Evolutionary conservation across 2,329 filamentous ascomycete genomes (phyloP), one percentile per base, ranked within the genome.

Genomic region (Microdochium bolleyi): DNA sequence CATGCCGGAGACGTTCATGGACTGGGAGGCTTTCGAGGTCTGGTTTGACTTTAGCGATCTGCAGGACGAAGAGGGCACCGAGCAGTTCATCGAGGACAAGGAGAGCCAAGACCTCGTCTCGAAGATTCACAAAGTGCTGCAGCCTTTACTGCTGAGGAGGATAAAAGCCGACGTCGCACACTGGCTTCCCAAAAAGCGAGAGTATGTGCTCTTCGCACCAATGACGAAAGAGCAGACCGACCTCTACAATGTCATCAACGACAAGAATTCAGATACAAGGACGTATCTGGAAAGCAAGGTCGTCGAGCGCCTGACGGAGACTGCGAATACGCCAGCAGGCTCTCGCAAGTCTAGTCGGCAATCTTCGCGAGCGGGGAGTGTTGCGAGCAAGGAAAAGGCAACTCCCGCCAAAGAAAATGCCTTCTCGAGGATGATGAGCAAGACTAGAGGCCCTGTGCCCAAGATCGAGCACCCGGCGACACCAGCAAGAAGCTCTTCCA

Each of bases 21-120:
- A 96, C 61, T 85, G 95, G 67, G 89, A 95, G 49, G 90, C 89
- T 0, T 99, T 99, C 54, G 89, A 96, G 63, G 84, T 84, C 1
- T 97, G 92, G 92, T 99, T 99, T 57, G 92, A 99, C 67, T 99
- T 99, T 61, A 94, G 89, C 0, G 92, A 91, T 8, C 77, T 99
- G 1, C 83, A 95, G 52, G 89, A 97, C 55, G 89, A 92, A 58
- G 79, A 87, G 34, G 85, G 84, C 0, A 87, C 90, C 1, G 84
- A 89, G 50, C 83, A 92, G 48, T 87, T 95, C 51, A 79, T 95
- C 7, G 85, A 86, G 3, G 88, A 95, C 61, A 83, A 88, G 52
- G 82, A 86, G 50, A 88, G 89, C 63, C 83, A 87, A 56, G 88
- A 87, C 50, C 72, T 94, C 1, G 86, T 95, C 1, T 84, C 91